Conservation (phyloP, 2,329 filamentous ascomycete genomes). For the Pseudogymnoascus sp. region DNA sequence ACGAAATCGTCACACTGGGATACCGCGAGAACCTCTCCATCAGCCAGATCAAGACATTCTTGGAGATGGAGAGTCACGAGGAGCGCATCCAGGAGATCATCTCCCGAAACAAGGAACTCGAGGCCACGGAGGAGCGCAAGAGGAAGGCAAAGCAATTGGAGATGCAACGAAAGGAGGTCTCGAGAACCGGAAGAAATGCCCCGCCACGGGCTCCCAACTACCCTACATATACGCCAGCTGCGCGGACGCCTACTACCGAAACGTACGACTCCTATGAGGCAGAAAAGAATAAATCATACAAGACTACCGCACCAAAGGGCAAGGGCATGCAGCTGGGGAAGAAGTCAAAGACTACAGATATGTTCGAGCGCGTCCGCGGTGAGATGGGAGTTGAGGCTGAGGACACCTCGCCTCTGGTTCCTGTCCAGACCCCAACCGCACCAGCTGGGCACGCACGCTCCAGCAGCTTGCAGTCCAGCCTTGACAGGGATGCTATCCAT, state of each 20-base stretch:
- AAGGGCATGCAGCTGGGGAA: slow-evolving; percentile 99
- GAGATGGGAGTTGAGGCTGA: slow-evolving; percentile 85
- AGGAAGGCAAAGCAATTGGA: slow-evolving; percentile 97
- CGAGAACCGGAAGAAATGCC: slow-evolving; percentile 61
- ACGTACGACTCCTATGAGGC: slow-evolving; percentile 93
- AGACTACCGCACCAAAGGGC: slow-evolving; percentile 64
- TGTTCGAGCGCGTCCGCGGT: slow-evolving; percentile 90
- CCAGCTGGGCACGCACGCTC: slow-evolving; percentile 46
- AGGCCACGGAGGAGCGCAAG: slow-evolving; percentile 78
- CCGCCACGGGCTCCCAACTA: slow-evolving; percentile 73
- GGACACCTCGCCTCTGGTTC: slow-evolving; percentile 62
- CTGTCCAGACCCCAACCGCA: slow-evolving; percentile 39
- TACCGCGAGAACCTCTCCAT: slow-evolving; percentile 95
- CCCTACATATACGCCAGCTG: slow-evolving; percentile 78
- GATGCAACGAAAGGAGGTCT: slow-evolving; percentile 95
- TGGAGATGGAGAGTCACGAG: slow-evolving; percentile 99
- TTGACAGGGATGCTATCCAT: slow-evolving; percentile 79
- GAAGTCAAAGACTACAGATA: slow-evolving; percentile 95
- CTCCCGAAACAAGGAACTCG: slow-evolving; percentile 94
- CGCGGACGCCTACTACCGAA: slow-evolving; percentile 65
- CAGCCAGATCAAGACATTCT: slow-evolving; percentile 96
- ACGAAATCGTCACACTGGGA: slow-evolving; percentile 91
- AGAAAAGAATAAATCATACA: slow-evolving; percentile 88
- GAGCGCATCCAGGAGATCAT: slow-evolving; percentile 99
- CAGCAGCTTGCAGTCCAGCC: slow-evolving; percentile 55